Evolutionary conservation across 768 basidiomycete genomes (phyloP).

Genomic region (Suillus luteus): DNA sequence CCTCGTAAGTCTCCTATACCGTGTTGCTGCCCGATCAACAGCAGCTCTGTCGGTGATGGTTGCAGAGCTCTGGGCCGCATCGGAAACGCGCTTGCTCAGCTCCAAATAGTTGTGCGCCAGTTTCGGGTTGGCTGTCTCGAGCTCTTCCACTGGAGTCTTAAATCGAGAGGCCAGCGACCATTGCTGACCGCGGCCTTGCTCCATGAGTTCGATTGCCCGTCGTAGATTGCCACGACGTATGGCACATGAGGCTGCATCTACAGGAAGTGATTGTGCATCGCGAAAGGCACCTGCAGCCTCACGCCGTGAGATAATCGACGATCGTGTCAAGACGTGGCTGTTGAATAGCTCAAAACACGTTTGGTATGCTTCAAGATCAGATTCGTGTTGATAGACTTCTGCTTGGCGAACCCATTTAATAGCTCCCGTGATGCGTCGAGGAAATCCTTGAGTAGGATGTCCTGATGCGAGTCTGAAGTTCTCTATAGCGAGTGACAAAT

Average conservation of each 20-base stretch:
- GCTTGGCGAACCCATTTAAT: no score
- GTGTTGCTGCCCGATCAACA: accelerated
- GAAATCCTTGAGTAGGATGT: background rate
- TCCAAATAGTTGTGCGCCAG: no score
- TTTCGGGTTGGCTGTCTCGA: no score
- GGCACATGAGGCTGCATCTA: background rate
- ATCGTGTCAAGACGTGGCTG: no score
- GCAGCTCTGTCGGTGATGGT: background rate
- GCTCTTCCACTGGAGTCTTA: background rate
- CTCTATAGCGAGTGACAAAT: background rate
- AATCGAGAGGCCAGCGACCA: background rate
- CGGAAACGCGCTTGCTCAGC: no score
- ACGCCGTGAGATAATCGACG: no score
- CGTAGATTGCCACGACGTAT: background rate
- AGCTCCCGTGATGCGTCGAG: no score
- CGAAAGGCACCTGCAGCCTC: no score
- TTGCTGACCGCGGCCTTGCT: background rate
- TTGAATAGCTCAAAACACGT: no score
- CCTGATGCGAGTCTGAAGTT: background rate
- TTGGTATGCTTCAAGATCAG: no score
- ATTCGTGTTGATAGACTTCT: no score
- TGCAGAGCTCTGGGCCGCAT: background rate
- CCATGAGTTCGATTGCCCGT: background rate
- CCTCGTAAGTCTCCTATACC: background rate
- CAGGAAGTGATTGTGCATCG: background rate